These are phyloP conservation scores for Globisporangium parvum DNA, from an alignment of 352 stramenopile species.

Conservation along the genomic window DNA sequence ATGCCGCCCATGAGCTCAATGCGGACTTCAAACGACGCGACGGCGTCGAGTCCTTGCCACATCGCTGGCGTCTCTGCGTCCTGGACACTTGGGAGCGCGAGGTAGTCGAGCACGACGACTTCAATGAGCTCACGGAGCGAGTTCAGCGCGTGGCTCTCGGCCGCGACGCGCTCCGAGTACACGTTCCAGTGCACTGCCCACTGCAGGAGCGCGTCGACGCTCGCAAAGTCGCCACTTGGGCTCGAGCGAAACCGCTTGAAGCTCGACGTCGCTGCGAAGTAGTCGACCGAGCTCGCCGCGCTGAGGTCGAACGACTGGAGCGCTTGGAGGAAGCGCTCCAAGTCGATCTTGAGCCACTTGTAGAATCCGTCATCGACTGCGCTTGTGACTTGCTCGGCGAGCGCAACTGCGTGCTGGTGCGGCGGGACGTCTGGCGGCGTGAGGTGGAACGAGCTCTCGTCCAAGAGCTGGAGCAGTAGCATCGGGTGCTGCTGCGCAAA, in stretches of 20 bases:
- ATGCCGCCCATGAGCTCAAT: slow-evolving; percentile 61
- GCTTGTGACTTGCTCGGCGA: slow-evolving; percentile 58
- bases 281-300: slow-evolving; percentile 27
- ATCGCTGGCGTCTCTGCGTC: slow-evolving; percentile 27
- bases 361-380: slow-evolving; percentile 61
- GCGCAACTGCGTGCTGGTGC: slow-evolving; percentile 61
- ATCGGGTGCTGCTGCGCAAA: slow-evolving; percentile 48
- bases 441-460: slow-evolving; percentile 62
- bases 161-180: slow-evolving; percentile 77
- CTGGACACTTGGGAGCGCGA: slow-evolving; percentile 39
- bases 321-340: slow-evolving; percentile 62
- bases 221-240: slow-evolving; percentile 30
- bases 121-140: slow-evolving; percentile 73
- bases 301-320: slow-evolving; percentile 61
- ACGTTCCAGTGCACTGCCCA: slow-evolving; percentile 84
- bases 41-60: slow-evolving; percentile 56
- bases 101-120: slow-evolving; percentile 73
- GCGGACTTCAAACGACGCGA: slow-evolving; percentile 50
- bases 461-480: slow-evolving; percentile 58
- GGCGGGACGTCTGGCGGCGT: slow-evolving; percentile 50
- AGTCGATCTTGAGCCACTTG: slow-evolving; percentile 78
- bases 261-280: slow-evolving; percentile 20
- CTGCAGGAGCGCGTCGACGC: slow-evolving; percentile 47
- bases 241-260: slow-evolving; percentile 64
- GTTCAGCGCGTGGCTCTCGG: slow-evolving; percentile 74